Base-by-base conservation (phyloP, 1,284 basidiomycete species). In the Ceratobasidium sp. region DNA sequence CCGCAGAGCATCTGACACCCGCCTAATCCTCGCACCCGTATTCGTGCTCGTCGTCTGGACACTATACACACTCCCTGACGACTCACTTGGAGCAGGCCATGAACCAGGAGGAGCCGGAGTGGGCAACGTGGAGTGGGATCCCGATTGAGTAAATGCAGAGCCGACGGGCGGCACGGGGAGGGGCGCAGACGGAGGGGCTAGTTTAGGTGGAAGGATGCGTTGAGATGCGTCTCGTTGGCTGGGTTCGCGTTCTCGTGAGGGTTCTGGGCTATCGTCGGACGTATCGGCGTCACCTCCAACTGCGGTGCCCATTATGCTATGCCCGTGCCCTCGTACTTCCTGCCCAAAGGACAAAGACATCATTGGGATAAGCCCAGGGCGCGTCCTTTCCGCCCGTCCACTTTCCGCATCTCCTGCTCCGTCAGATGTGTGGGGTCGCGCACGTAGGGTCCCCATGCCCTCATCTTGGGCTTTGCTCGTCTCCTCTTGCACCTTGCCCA, bases 291-390 rank as follows among this genome's bases (percentile, higher is more conserved):
- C 69, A 8, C 69, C 57, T 48, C 51, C 59, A 22, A 44, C 59
- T 9, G 62, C 50, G 9, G 33, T 5, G 5, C 62, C 62, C 19
- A 33, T 19, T 7, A 19, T 57, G 31, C 19, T 54, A 29, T 29
- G 15, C 19, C 56, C 56, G 17, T 36, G 6, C 8, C 8, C 62
- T 11, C 36, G 36, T 11, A 41, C 36, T 0, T 50, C 47, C 62
- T 64, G 56, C 9, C 69, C 69, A 51, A 72, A 72, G 19, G 69
- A 72, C 19, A 72, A 44, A 1, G 69, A 72, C 57, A 72, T 57
- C 69, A 72, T 72, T 1, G 69, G 69, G 7, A 72, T 57, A 29
- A 72, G 41, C 57, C 31, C 33, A 33, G 47, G 56, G 45, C 56
- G 56, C 11, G 47, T 45, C 31, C 22, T 44, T 57, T 64, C 62